phyloP scores from a whole-genome alignment of 1,284 basidiomycete genomes.

The Singerocomus inundabilis region DNA sequence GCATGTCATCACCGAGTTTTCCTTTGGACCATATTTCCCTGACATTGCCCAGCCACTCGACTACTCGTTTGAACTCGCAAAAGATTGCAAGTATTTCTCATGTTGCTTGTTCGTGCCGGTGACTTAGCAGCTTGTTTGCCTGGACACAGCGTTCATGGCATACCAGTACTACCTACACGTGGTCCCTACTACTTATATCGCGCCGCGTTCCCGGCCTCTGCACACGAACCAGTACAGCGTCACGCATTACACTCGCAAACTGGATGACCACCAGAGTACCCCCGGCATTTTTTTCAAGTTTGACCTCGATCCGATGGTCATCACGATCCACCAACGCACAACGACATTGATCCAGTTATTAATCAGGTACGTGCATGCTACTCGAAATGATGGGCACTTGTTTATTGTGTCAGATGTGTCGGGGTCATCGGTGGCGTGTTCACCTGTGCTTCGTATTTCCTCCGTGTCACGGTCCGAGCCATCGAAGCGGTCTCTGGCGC shows the following conservation, averaged over 20 bases:
- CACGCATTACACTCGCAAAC: slow-evolving; percentile 82
- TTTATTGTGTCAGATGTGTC: slow-evolving; percentile 45
- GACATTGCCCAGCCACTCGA: slow-evolving; percentile 95
- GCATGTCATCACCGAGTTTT: slow-evolving; percentile 95
- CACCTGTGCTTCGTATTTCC: slow-evolving; percentile 75
- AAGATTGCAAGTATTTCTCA: slow-evolving; percentile 60
- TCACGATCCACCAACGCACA: slow-evolving; percentile 86
- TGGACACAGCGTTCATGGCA: slow-evolving; percentile 74
- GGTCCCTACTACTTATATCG: slow-evolving; percentile 92
- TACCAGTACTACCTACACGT: slow-evolving; percentile 96
- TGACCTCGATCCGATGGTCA: slow-evolving; percentile 87
- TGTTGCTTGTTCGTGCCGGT: neutral
- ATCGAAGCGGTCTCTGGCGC: slow-evolving; percentile 66
- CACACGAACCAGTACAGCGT: slow-evolving; percentile 94
- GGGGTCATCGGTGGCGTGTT: slow-evolving; percentile 83
- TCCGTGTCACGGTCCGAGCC: slow-evolving; percentile 64
- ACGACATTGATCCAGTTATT: slow-evolving; percentile 79
- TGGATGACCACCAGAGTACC: slow-evolving; percentile 77
- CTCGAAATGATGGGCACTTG: slow-evolving; percentile 1
- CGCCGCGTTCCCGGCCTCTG: slow-evolving; percentile 57
- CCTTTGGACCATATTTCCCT: slow-evolving; percentile 95
- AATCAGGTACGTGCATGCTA: slow-evolving; percentile 56
- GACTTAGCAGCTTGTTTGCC: neutral
- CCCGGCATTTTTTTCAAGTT: slow-evolving; percentile 98
- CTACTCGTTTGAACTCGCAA: slow-evolving; percentile 81